phyloP scores from a whole-genome alignment of 805 yeast genomes.

The Kodamaea neixiangensis region DNA sequence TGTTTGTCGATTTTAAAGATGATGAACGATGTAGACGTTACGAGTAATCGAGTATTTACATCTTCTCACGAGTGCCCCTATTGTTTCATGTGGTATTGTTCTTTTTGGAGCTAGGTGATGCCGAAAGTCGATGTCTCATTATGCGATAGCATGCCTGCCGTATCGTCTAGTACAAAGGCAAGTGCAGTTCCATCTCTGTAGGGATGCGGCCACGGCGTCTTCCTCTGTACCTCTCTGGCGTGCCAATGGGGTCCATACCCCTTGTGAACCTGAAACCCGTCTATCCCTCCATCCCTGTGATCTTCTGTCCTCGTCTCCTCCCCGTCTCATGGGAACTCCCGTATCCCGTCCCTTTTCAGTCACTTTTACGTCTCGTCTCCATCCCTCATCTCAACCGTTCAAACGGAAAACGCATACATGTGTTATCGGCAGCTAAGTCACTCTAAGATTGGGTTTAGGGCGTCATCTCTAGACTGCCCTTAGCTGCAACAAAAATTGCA shows the following conservation, averaged over 20 bases:
- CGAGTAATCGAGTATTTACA: slow-evolving; percentile 5
- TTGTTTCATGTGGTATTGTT: background rate
- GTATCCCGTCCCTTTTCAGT: background rate
- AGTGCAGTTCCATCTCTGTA: background rate
- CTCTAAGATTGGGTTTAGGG: slow-evolving; percentile 1
- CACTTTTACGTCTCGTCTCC: background rate
- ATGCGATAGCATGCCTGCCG: background rate
- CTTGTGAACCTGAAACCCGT: background rate
- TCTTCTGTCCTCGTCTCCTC: background rate
- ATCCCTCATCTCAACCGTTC: background rate
- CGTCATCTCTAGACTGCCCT: background rate
- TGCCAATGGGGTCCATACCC: background rate
- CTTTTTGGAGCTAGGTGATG: background rate
- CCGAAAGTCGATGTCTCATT: background rate
- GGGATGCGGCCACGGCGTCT: background rate
- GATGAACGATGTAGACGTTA: background rate
- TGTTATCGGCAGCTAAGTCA: background rate
- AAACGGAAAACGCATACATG: background rate
- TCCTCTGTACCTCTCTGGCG: background rate
- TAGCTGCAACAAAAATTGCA: background rate
- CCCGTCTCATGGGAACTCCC: background rate
- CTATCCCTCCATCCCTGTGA: background rate
- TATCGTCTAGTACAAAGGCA: slow-evolving; percentile 3
- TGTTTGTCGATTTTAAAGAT: background rate
- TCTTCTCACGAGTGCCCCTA: background rate